Evolutionary conservation across 371 early-diverging fungal genomes (phyloP).

Genomic region (Mucor indicus): DNA sequence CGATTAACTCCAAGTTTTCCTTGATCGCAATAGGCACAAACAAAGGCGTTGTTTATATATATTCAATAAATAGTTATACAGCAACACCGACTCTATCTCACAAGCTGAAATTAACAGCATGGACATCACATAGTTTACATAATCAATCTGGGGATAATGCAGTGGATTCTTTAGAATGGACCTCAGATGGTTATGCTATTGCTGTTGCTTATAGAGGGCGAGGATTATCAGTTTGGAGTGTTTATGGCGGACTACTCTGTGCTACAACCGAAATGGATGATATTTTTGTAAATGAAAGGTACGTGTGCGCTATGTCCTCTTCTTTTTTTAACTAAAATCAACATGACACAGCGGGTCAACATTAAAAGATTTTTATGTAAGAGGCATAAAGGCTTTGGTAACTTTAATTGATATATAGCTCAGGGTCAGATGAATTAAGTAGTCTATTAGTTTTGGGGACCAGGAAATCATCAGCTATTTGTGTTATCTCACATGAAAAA

Average conservation of each 20-base stretch:
- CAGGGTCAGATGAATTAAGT: no score
- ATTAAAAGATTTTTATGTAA: conserved; percentile 56
- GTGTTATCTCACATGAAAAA: conserved; percentile 28
- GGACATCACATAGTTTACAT: conserved; percentile 8
- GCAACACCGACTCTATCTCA: conserved; percentile 33
- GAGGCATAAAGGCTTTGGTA: conserved; percentile 62
- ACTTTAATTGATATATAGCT: conserved; percentile 1
- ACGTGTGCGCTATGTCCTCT: no score
- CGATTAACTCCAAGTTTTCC: conserved; percentile 46
- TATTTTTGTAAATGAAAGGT: conserved; percentile 17
- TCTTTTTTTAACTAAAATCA: background rate
- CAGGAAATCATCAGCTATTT: conserved; percentile 68
- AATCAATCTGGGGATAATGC: conserved; percentile 1
- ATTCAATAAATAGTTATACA: conserved; percentile 32
- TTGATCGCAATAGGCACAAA: conserved; percentile 44
- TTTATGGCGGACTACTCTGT: conserved; percentile 71
- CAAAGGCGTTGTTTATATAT: conserved; percentile 38
- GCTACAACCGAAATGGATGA: conserved; percentile 48
- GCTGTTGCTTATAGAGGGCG: conserved; percentile 65
- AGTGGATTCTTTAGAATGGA: conserved; percentile 61
- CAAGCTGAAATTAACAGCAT: conserved; percentile 18
- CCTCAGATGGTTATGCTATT: conserved; percentile 73
- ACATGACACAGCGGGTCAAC: background rate
- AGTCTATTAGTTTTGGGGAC: conserved; percentile 70
- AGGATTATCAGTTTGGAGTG: conserved; percentile 77